Evolutionary conservation across 1,284 basidiomycete genomes (phyloP).

Genomic region (Fomitopsis pinicola): DNA sequence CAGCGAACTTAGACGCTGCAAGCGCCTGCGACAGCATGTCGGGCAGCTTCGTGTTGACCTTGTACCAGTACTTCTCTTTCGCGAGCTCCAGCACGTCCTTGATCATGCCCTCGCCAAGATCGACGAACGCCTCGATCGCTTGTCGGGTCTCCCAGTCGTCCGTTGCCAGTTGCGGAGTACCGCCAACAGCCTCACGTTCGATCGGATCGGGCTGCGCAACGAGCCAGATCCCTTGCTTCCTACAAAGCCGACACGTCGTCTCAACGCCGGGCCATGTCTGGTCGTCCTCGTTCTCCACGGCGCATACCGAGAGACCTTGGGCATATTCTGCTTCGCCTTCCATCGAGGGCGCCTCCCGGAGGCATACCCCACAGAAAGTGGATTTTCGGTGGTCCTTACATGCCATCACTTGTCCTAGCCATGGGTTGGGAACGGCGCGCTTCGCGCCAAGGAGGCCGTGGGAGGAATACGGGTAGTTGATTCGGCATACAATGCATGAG

Average conservation of each 20-base stretch:
- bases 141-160: slow-evolving; percentile 66
- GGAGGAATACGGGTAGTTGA: slow-evolving; percentile 52
- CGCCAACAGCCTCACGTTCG: slow-evolving; percentile 60
- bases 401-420: slow-evolving; percentile 44
- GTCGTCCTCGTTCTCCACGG: slow-evolving; percentile 66
- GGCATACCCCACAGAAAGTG: slow-evolving; percentile 62
- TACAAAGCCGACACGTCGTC: slow-evolving; percentile 61
- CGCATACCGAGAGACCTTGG: slow-evolving; percentile 36
- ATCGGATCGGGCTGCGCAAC: slow-evolving; percentile 38
- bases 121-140: slow-evolving; percentile 60
- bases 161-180: slow-evolving; percentile 32
- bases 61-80: slow-evolving; percentile 67
- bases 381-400: slow-evolving; percentile 61
- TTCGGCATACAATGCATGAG: slow-evolving; percentile 64
- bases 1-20: slow-evolving; percentile 47
- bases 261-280: slow-evolving; percentile 61
- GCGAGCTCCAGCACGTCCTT: slow-evolving; percentile 55
- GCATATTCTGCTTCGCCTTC: slow-evolving; percentile 38
- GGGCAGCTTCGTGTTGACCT: slow-evolving; percentile 54
- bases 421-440: slow-evolving; percentile 34
- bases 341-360: slow-evolving; percentile 50
- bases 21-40: slow-evolving; percentile 65
- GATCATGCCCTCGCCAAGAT: slow-evolving; percentile 67
- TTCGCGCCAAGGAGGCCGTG: slow-evolving; percentile 48
- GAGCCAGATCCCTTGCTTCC: slow-evolving; percentile 58